Evolutionary conservation across 2,329 filamentous ascomycete genomes (phyloP).

Genomic region (Fusarium nanum): DNA sequence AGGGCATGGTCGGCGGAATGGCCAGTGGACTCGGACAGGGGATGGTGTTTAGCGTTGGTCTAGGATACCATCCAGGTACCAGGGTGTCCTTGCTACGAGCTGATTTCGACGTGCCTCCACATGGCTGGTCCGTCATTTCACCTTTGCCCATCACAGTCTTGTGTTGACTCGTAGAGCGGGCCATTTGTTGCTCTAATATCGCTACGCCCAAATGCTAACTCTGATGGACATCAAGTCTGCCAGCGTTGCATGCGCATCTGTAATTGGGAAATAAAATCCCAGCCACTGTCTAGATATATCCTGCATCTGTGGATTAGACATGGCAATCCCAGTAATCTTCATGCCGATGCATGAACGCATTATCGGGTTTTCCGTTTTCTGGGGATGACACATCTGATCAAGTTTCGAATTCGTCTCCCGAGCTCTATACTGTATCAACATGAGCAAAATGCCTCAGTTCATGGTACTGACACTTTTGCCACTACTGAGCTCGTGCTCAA

Average conservation of each 20-base stretch:
- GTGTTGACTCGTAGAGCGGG: conserved; percentile 44
- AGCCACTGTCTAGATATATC: conserved; percentile 24
- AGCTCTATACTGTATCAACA: not conserved
- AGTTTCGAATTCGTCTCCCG: conserved; percentile 6
- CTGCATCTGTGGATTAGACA: conserved; percentile 33
- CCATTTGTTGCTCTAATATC: conserved; percentile 28
- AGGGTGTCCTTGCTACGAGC: conserved; percentile 37
- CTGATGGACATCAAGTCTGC: conserved; percentile 5
- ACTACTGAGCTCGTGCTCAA: conserved; percentile 9
- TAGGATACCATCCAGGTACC: conserved; percentile 8
- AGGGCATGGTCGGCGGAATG: conserved; percentile 49
- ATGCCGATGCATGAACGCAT: conserved; percentile 43
- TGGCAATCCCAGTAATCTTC: conserved; percentile 25
- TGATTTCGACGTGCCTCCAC: conserved; percentile 42
- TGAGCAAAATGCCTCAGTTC: not conserved
- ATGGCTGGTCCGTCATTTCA: conserved; percentile 33
- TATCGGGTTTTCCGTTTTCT: conserved; percentile 24
- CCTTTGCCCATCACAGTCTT: conserved; percentile 29
- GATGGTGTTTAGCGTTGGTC: conserved; percentile 34
- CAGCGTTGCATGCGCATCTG: conserved; percentile 28
- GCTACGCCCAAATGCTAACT: conserved; percentile 22
- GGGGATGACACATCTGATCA: conserved; percentile 25
- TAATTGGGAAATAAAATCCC: conserved; percentile 14
- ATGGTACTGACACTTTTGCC: not conserved
- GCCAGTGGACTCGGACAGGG: conserved; percentile 39